phyloP scores from a whole-genome alignment of 2,329 filamentous ascomycete species.

The Apiospora pterosperma region DNA sequence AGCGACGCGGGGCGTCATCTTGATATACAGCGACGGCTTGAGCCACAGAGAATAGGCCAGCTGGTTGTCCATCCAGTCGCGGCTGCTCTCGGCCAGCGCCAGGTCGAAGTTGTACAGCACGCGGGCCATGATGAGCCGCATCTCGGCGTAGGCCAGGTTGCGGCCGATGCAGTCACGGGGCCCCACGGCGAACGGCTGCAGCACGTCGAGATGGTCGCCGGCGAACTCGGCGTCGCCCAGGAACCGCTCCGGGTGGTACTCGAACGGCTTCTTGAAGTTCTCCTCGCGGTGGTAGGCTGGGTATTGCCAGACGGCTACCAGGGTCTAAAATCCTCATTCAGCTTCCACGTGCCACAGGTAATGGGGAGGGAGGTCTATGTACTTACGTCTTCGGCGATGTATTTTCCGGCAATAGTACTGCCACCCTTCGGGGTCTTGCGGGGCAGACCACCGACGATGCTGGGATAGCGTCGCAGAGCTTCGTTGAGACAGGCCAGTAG shows the following conservation, averaged over 20 bases:
- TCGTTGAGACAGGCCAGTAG: conserved; percentile 38
- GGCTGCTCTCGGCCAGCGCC: conserved; percentile 5
- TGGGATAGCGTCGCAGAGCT: conserved; percentile 36
- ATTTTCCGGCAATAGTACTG: conserved; percentile 13
- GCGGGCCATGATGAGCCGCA: conserved; percentile 11
- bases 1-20: conserved; percentile 8
- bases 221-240: conserved; percentile 7
- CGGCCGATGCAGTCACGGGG: conserved; percentile 9
- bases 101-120: conserved; percentile 11
- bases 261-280: conserved; percentile 42
- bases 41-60: conserved; percentile 3
- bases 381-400: conserved; percentile 9
- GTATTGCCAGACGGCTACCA: conserved; percentile 40
- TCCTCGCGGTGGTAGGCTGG: conserved; percentile 35
- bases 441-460: conserved; percentile 16
- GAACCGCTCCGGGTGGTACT: conserved; percentile 28
- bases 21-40: neutral
- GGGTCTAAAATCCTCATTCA: conserved; percentile 29
- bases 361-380: no score
- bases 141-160: conserved; percentile 12
- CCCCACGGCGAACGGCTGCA: conserved; percentile 10
- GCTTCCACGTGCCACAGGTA: neutral
- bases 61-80: conserved; percentile 17
- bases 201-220: conserved; percentile 4
- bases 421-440: conserved; percentile 15